Percentiles rank a stretch among this genome's conserved stretches.
phyloP scores from a whole-genome alignment of 78 protist genomes.

The Dictyostelium purpureum region DNA sequence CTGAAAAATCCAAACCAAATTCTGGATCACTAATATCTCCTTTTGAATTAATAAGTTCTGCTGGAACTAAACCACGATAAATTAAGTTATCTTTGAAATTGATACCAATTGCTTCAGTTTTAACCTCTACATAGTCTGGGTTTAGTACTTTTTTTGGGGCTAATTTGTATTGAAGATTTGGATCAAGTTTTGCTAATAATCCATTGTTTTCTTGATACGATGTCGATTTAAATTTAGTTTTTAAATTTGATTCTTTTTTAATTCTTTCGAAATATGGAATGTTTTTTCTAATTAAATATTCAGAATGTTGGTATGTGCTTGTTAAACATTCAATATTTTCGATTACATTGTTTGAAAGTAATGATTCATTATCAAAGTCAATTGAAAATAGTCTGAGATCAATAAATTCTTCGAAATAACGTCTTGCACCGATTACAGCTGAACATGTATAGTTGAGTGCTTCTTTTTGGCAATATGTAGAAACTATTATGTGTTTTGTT shows the following conservation, averaged over 20 bases:
- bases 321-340: no score
- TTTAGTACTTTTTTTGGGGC: neutral
- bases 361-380: no score
- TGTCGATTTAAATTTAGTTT: neutral
- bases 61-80: conserved; percentile 18
- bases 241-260: conserved; percentile 5
- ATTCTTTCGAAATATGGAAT: neutral
- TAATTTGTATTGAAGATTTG: neutral
- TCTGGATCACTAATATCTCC: conserved; percentile 25
- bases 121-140: conserved; percentile 27
- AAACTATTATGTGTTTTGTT: no score
- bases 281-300: neutral
- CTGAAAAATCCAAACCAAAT: neutral
- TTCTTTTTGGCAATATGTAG: no score
- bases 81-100: conserved; percentile 41
- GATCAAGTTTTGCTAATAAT: neutral
- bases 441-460: no score
- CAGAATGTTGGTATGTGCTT: no score
- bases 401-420: no score
- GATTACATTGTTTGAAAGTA: no score
- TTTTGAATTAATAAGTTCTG: neutral
- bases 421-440: no score
- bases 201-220: neutral
- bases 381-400: no score
- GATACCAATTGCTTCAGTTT: conserved; percentile 35